Evolutionary conservation across 768 basidiomycete species (phyloP), one percentile per base, ranked within the genome.

Genomic region (Pleurotus giganteus): DNA sequence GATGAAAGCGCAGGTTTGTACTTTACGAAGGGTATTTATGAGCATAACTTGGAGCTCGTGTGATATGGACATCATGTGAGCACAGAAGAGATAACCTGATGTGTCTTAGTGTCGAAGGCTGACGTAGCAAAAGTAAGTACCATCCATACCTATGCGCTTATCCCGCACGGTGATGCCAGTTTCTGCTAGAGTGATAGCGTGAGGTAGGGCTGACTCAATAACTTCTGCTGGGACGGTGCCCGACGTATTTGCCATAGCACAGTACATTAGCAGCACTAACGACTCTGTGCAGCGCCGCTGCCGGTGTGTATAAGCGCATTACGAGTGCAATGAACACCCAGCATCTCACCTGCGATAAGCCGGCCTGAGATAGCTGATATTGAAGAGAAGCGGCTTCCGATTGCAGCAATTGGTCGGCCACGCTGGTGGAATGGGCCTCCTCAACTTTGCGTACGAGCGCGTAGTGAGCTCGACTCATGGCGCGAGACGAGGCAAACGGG

Each of bases 1-100:
- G 15, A 12, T 2, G 12, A n/a, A 29, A 31, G 26, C 5, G 41
- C 65, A 41, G 39, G 6, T 23, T 26, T 24, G 54, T 61, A 85
- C 91, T 79, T 94, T 94, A 58, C 90, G 84, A 29, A 92, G 65
- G 4, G 91, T 92, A 60, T 94, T 94, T 55, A 94, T 85, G 19
- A 93, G 77, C 87, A 94, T 91, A 21, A 94, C 73, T 47, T 83
- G 80, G 28, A 92, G 73, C 57, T 91, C 89, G 63, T 91, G 83
- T 32, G 77, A 67, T 6, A 71, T 62, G 34, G 83, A 80, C 84
- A 94, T 90, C 19, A 89, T 67, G 63, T 88, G 83, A 51, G 77
- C 68, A 63, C 91, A 92, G 64, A 90, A 92, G 5, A 86, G 68
- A 70, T 93, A 93, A 11, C 90, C 91, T 94, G 59, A 4, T 19